Conservation (phyloP, 2,329 filamentous ascomycete genomes). For the Fusarium torulosum region DNA sequence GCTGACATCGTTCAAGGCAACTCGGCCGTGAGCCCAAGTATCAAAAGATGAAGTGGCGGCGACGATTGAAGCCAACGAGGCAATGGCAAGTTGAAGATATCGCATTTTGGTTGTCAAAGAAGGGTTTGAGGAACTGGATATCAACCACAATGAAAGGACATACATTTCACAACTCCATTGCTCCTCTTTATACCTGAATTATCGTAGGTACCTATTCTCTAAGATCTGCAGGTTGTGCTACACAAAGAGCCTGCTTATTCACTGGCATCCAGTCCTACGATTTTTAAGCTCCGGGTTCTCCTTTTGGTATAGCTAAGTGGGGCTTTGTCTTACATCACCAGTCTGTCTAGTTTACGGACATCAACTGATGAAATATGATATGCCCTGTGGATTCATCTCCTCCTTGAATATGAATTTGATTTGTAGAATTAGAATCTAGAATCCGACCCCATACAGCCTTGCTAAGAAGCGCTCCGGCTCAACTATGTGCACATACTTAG, state of each 20-base stretch:
- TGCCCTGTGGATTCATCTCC: too few species aligned
- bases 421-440: too few species aligned
- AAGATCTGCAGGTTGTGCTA: not conserved
- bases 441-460: too few species aligned
- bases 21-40: slow-evolving; percentile 53
- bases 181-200: not conserved
- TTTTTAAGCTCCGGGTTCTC: slow-evolving; percentile 28
- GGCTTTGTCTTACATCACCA: not conserved
- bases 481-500: too few species aligned
- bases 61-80: slow-evolving; percentile 8
- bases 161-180: fast-evolving
- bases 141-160: fast-evolving
- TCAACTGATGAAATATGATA: not conserved
- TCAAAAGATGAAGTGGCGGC: slow-evolving; percentile 52
- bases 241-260: not conserved
- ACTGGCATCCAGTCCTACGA: not conserved
- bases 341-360: not conserved
- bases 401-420: too few species aligned
- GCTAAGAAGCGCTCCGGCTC: too few species aligned
- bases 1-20: slow-evolving; percentile 55
- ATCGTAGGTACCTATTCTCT: too few species aligned
- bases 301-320: slow-evolving; percentile 13
- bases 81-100: not conserved
- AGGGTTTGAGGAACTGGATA: fast-evolving
- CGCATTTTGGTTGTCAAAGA: not conserved